Conservation (phyloP, 2,329 filamentous ascomycete species). For the Cryoendolithus antarcticus region DNA sequence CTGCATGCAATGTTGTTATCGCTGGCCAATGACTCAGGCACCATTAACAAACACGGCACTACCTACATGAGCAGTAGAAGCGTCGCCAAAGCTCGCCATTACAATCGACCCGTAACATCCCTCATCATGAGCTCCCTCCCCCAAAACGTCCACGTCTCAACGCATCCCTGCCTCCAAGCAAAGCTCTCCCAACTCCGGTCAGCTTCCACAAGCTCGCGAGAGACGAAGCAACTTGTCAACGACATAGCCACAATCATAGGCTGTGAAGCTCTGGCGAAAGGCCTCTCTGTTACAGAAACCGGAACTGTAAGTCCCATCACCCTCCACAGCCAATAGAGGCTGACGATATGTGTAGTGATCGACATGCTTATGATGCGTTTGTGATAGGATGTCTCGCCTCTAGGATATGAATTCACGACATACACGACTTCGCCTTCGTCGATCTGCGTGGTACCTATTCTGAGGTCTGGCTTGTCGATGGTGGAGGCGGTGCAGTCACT, state of each 20-base stretch:
- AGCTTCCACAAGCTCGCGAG: constrained; percentile 52
- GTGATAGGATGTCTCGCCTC: constrained; percentile 58
- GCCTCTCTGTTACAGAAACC: constrained; percentile 44
- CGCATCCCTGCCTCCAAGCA: constrained; percentile 71
- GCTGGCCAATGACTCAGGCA: no score
- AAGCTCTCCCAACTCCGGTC: constrained; percentile 88
- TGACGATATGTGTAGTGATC: constrained; percentile 10
- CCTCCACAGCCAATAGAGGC: constrained; percentile 7
- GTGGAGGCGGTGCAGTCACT: constrained; percentile 74
- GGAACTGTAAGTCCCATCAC: constrained; percentile 47
- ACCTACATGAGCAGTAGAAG: no score
- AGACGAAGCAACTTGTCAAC: constrained; percentile 71
- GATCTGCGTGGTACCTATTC: constrained; percentile 77
- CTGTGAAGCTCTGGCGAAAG: constrained; percentile 62
- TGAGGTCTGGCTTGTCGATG: constrained; percentile 88
- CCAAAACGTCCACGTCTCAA: constrained; percentile 59
- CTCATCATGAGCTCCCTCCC: constrained; percentile 30
- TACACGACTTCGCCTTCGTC: constrained; percentile 50
- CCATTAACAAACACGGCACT: no score
- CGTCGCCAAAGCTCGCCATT: no score
- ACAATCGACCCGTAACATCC: background rate
- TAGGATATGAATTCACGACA: constrained; percentile 64
- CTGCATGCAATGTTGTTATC: no score
- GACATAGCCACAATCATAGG: constrained; percentile 76
- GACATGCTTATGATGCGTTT: constrained; percentile 5